These are phyloP conservation scores for Talaromyces wortmannii DNA, from an alignment of 495 filamentous ascomycete species.

Conservation along the genomic window DNA sequence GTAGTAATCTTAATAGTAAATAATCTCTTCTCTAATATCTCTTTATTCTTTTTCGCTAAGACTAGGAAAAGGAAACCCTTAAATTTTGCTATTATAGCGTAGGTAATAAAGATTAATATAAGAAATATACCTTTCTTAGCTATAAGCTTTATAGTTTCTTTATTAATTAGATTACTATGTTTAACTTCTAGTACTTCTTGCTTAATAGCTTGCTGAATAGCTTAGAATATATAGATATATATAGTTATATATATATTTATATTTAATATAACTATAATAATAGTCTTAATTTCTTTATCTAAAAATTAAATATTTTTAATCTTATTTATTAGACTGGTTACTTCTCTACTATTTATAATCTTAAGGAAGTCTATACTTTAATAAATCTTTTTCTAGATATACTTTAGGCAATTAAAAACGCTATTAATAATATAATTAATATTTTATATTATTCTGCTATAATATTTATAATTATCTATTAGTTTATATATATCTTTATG, in stretches of 20 bases:
- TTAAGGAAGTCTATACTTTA: slow-evolving; percentile 50
- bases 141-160: slow-evolving; percentile 39
- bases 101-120: slow-evolving; percentile 47
- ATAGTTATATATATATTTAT: slow-evolving; percentile 46
- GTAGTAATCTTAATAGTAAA: slow-evolving; percentile 34
- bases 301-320: slow-evolving; percentile 46
- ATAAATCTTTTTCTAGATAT: slow-evolving; percentile 43
- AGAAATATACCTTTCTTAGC: slow-evolving; percentile 37
- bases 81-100: slow-evolving; percentile 39
- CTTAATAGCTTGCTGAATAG: slow-evolving; percentile 45
- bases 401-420: slow-evolving; percentile 40
- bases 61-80: slow-evolving; percentile 32
- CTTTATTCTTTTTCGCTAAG: slow-evolving; percentile 34
- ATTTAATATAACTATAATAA: slow-evolving; percentile 36
- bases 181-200: slow-evolving; percentile 51
- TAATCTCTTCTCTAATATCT: slow-evolving; percentile 38
- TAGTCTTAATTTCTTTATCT: slow-evolving; percentile 41
- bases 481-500: slow-evolving; percentile 40
- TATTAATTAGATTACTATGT: slow-evolving; percentile 50
- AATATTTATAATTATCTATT: slow-evolving; percentile 31
- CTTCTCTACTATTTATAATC: slow-evolving; percentile 50
- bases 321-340: slow-evolving; percentile 42
- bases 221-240: slow-evolving; percentile 44
- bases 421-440: slow-evolving; percentile 41
- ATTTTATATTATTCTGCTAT: slow-evolving; percentile 24